Base-by-base conservation (phyloP, 345 rosid species). In the Bruguiera gymnorhiza region DNA sequence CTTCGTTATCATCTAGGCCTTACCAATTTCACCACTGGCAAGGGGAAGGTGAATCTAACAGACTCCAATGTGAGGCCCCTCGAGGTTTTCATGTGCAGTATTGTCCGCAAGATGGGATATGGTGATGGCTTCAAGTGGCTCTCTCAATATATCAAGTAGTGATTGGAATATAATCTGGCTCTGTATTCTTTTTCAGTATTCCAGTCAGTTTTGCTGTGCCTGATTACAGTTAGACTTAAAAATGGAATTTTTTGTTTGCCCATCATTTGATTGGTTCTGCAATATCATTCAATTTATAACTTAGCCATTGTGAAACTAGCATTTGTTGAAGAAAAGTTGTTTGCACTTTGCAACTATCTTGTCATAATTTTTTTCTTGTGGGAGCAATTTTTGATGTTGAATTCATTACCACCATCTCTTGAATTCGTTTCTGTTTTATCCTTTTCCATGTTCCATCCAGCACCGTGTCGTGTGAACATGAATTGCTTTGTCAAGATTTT, bases 71-170 rank as follows among this genome's bases (percentile, higher is more conserved):
- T 86, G 11, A 79, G 84, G 27, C 81, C 90, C 16, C 81, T 86
- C 0, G 85, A 84, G 68, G 86, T 86, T 64, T 86, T 84, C 76
- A 86, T 86, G 90, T 86, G 90, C 81, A 84, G 87, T 73, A 84
- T 86, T 0, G 85, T 86, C 48, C 84, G 87, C 52, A 86, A 82
- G 81, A 86, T 86, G 87, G 90, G 87, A 27, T 86, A 86, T 30
- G 87, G 90, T 0, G 87, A 86, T 24, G 90, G 90, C 67, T 86
- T 86, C 85, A 80, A 82, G 79, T 84, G 90, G 87, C 74, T 84
- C 60, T 86, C 87, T n/a, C 90, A 86, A 27, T 84, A 86, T 66
- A 84, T 86, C 82, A 86, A 86, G 67, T 86, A 86, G 85, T 71
- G 69, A 21, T n/a, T 19, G 27, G 55, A 39, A 43, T 11, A 19